These are phyloP conservation scores for Ajuga reptans DNA, from an alignment of 305 asterid species.

Conservation along the genomic window DNA sequence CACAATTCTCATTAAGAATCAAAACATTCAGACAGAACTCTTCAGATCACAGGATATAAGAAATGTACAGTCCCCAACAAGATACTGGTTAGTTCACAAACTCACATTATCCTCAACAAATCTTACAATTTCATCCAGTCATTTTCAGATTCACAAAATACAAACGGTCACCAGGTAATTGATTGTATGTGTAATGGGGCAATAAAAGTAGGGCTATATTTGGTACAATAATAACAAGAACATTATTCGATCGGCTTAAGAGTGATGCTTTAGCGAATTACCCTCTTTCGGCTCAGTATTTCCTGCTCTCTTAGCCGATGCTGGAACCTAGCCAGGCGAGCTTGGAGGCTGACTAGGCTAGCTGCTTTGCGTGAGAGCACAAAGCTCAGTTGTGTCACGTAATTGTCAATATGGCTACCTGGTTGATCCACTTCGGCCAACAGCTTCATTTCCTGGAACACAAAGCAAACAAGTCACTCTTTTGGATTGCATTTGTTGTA, in stretches of 20 bases:
- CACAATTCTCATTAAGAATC: no score
- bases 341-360: constrained; percentile 84
- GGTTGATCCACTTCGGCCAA: constrained; percentile 92
- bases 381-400: constrained; percentile 72
- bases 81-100: constrained; percentile 15
- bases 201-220: constrained; percentile 27
- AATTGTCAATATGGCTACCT: constrained; percentile 80
- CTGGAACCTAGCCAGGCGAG: constrained; percentile 90
- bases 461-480: constrained; percentile 20
- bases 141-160: constrained; percentile 33
- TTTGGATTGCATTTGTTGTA: neutral
- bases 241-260: constrained; percentile 16
- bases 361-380: constrained; percentile 91
- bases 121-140: neutral
- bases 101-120: constrained; percentile 21
- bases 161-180: constrained; percentile 25
- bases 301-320: constrained; percentile 86
- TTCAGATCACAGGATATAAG: neutral
- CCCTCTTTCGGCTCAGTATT: constrained; percentile 59
- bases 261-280: constrained; percentile 35
- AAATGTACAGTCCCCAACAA: neutral
- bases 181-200: constrained; percentile 26
- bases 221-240: constrained; percentile 30
- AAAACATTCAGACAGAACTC: no score
- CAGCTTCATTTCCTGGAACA: constrained; percentile 80